Evolutionary conservation across 208 protist genomes (phyloP).

Genomic region (Acanthamoeba polyphaga): DNA sequence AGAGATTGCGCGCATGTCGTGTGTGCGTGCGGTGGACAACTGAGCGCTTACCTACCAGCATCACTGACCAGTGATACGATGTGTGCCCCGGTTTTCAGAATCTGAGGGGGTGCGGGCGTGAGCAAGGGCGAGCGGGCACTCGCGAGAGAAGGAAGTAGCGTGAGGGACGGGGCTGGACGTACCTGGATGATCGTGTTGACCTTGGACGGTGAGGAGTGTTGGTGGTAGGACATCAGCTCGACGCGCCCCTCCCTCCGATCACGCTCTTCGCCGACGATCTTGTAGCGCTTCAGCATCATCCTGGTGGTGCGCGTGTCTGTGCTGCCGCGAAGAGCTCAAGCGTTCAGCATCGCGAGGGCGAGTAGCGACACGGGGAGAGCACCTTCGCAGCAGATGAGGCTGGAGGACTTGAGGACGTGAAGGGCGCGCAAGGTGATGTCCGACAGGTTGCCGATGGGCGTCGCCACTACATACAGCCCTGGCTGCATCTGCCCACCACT

Average conservation of each 20-base stretch:
- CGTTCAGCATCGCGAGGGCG: neutral
- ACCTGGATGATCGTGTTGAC: conserved; percentile 28
- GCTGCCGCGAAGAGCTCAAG: neutral
- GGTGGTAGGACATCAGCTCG: conserved; percentile 65
- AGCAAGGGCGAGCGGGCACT: neutral
- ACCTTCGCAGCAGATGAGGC: conserved; percentile 65
- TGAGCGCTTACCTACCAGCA: conserved; percentile 52
- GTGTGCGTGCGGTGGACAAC: neutral
- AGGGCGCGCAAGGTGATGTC: conserved; percentile 56
- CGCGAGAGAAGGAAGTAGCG: too few species aligned
- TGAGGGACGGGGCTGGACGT: neutral
- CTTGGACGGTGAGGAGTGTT: conserved; percentile 60
- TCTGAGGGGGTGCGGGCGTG: neutral
- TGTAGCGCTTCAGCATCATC: conserved; percentile 56
- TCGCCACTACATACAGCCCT: conserved; percentile 61
- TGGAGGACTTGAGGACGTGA: conserved; percentile 33
- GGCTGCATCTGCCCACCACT: neutral
- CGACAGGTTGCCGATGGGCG: conserved; percentile 39
- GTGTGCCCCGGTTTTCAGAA: neutral
- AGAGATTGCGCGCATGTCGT: neutral
- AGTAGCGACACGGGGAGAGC: neutral
- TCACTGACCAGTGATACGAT: conserved; percentile 63
- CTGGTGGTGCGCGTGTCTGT: conserved; percentile 37
- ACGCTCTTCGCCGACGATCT: conserved; percentile 25
- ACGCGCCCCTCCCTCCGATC: neutral